Conservation (phyloP, 2,329 filamentous ascomycete species). For the Xylaria hypoxylon region DNA sequence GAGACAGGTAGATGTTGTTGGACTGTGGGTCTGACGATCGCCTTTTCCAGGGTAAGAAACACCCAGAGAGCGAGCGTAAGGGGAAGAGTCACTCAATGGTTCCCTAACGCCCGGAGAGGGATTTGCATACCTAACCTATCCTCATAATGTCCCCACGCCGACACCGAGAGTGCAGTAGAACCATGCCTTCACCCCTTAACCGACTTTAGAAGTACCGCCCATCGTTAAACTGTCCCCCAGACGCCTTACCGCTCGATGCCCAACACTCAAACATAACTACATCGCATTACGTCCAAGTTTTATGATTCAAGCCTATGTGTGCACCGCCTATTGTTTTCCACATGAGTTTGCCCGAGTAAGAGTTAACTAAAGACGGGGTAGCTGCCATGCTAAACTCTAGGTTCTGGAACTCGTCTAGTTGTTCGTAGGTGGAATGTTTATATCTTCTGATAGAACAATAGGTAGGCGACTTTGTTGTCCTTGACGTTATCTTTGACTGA, state of each 20-base stretch:
- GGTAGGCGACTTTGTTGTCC: conserved; percentile 97
- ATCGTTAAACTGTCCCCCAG: conserved; percentile 1
- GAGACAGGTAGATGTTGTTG: conserved; percentile 3
- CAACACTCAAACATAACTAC: conserved; percentile 17
- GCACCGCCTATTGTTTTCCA: conserved; percentile 1
- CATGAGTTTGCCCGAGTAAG: background rate
- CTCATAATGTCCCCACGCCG: conserved; percentile 12
- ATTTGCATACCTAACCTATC: conserved; percentile 22
- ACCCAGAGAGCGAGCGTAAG: conserved; percentile 11
- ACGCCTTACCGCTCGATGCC: conserved; percentile 25
- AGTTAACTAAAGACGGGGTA: conserved; percentile 2
- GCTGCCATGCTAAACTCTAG: background rate
- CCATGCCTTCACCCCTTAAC: conserved; percentile 8
- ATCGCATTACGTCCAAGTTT: conserved; percentile 14
- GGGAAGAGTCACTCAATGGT: conserved; percentile 9
- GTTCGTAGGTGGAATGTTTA: conserved; percentile 45
- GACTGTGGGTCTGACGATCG: background rate
- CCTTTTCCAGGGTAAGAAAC: background rate
- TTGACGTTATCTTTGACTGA: conserved; percentile 74
- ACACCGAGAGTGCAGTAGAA: conserved; percentile 11
- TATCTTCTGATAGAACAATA: conserved; percentile 92
- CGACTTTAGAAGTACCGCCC: conserved; percentile 5
- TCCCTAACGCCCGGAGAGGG: background rate
- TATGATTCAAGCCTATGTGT: conserved; percentile 9
- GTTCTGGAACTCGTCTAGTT: background rate